Percentiles rank a stretch among this genome's conserved stretches.
phyloP scores from a whole-genome alignment of 2,329 filamentous ascomycete genomes.

The Neonectria hederae region DNA sequence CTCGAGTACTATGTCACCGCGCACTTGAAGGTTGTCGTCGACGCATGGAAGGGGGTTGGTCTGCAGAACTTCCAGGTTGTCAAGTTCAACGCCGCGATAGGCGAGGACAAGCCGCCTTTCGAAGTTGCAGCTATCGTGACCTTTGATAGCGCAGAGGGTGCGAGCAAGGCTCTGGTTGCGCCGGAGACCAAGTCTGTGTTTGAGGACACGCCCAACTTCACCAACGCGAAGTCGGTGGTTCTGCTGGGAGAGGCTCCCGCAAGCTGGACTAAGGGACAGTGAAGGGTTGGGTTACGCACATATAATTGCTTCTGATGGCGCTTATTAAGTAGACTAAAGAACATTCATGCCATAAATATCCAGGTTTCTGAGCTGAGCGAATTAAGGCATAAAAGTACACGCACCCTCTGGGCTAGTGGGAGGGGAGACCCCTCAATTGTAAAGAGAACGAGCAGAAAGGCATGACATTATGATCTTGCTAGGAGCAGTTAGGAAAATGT shows the following conservation, averaged over 20 bases:
- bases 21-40: neutral
- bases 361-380: neutral
- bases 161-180: neutral
- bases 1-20: neutral
- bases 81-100: neutral
- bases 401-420: too few species aligned
- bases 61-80: neutral
- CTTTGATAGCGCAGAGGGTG: neutral
- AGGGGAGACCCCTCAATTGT: too few species aligned
- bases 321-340: neutral
- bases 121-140: neutral
- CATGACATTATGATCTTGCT: too few species aligned
- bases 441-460: too few species aligned
- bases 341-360: too few species aligned
- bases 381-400: too few species aligned
- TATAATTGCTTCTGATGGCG: neutral
- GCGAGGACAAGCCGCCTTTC: neutral
- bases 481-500: too few species aligned
- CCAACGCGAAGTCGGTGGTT: neutral
- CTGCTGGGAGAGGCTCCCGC: neutral
- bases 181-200: neutral
- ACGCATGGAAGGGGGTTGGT: neutral
- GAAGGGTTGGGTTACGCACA: neutral
- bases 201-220: neutral
- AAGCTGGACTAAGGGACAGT: neutral